These are phyloP conservation scores for Ustilago xerochloae DNA, from an alignment of 1,284 basidiomycete species.

Conservation along the genomic window DNA sequence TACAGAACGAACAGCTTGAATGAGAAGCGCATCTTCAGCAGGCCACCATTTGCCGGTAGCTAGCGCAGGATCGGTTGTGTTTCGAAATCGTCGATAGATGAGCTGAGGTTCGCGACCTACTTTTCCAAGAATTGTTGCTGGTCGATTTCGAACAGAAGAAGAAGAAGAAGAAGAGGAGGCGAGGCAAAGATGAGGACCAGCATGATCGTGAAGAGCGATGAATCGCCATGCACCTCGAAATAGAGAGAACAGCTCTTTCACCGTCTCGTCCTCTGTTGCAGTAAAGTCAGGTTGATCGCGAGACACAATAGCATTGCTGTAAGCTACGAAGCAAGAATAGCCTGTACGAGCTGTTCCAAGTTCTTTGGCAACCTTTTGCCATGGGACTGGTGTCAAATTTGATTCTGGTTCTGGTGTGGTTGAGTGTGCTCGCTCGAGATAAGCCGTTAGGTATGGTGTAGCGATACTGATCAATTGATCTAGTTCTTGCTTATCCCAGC, in stretches of 20 bases:
- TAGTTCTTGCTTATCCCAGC: constrained; percentile 23
- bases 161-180: neutral
- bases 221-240: constrained; percentile 43
- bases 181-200: constrained; percentile 12
- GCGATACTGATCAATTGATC: constrained; percentile 17
- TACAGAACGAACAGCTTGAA: constrained; percentile 13
- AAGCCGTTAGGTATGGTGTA: constrained; percentile 10
- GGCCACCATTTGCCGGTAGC: constrained; percentile 32
- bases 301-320: constrained; percentile 17
- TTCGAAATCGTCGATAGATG: constrained; percentile 37
- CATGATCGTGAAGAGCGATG: constrained; percentile 25
- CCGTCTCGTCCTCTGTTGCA: constrained; percentile 23
- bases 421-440: neutral
- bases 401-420: neutral
- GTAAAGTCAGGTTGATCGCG: constrained; percentile 33
- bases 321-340: constrained; percentile 34
- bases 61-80: constrained; percentile 33
- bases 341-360: constrained; percentile 29
- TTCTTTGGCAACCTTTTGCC: constrained; percentile 23
- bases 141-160: neutral
- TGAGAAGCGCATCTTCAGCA: constrained; percentile 26
- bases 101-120: constrained; percentile 22
- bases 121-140: constrained; percentile 18
- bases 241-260: constrained; percentile 31
- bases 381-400: constrained; percentile 25